Base-by-base conservation (phyloP, 2,329 filamentous ascomycete species). In the Talaromyces funiculosus region DNA sequence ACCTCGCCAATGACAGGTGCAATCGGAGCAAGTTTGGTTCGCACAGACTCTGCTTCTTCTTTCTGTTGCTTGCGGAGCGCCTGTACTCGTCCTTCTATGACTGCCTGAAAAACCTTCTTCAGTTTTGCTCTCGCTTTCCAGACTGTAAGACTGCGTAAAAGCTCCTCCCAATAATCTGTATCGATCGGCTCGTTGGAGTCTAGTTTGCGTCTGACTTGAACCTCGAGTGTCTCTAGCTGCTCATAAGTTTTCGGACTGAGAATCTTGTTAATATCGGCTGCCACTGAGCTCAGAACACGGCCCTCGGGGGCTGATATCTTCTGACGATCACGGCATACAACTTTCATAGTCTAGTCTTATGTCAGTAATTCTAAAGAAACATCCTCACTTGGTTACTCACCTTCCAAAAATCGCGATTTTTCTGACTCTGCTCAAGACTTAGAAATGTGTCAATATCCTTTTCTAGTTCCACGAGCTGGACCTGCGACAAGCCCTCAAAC, bases 131-230 rank as follows among this genome's bases (percentile, higher is more conserved):
- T 92, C 35, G 94, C 91, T 77, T 97, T 97, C 86, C 90, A 97
- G 1, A 96, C 86, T 6, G 89, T 81, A 64, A 99, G 79, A 71
- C 88, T 95, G 66, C 87, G 87, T 63, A 99, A 80, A 16, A 99
- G 81, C 71, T 96, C 90, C 71, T 96, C 91, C 94, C 94, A 99
- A 73, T 97, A 99, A 75, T 99, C 94, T 2, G 90, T 91, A 74
- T 99, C 94, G 66, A 99, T 93, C 9, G 90, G 87, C 70, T 97
- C 92, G 71, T 96, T 88, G 7, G 91, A 95, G 57, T 87, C 83
- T 53, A 99, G 79, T 78, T 99, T 99, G 16, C 82, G 80, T 71
- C 86, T 86, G 73, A 99, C 94, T 77, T 97, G 92, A 64, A 81
- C 84, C 75, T 99, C 93, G 53, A 99, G 80, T 18, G 84, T 84